phyloP scores from a whole-genome alignment of 768 basidiomycete genomes.

The Leccinum fibrillosum region DNA sequence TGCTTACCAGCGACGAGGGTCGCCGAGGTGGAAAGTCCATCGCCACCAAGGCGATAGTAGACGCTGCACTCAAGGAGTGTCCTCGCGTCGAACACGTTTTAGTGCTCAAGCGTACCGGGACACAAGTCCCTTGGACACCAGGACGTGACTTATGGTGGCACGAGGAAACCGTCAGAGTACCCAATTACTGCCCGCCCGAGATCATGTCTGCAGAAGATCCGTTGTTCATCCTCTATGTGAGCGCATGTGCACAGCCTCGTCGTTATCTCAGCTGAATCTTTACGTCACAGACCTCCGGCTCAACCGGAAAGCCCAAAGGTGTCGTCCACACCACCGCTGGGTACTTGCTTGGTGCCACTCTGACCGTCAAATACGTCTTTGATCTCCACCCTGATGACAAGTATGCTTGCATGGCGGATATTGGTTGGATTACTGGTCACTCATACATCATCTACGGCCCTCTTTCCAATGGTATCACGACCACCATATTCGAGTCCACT shows the following conservation, averaged over 20 bases:
- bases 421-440: constrained; percentile 99
- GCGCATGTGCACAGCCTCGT: constrained; percentile 28
- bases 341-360: constrained; percentile 86
- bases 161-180: constrained; percentile 81
- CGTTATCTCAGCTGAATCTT: constrained; percentile 3
- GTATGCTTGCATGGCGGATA: constrained; percentile 98
- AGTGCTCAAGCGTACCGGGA: constrained; percentile 86
- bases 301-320: constrained; percentile 95
- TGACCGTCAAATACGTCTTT: constrained; percentile 97
- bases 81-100: constrained; percentile 88
- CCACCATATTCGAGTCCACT: constrained; percentile 92
- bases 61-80: constrained; percentile 82
- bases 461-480: constrained; percentile 78
- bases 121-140: constrained; percentile 70
- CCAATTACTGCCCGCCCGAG: constrained; percentile 85
- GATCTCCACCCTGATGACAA: constrained; percentile 95
- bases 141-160: constrained; percentile 97
- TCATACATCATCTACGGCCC: constrained; percentile 97
- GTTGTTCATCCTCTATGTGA: constrained; percentile 96
- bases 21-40: constrained; percentile 91
- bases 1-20: constrained; percentile 96
- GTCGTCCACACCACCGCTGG: constrained; percentile 88
- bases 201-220: constrained; percentile 93
- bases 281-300: constrained; percentile 75
- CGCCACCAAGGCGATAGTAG: constrained; percentile 91